Conservation (phyloP, 1,284 basidiomycete genomes). For the Melampsora larici-populina region DNA sequence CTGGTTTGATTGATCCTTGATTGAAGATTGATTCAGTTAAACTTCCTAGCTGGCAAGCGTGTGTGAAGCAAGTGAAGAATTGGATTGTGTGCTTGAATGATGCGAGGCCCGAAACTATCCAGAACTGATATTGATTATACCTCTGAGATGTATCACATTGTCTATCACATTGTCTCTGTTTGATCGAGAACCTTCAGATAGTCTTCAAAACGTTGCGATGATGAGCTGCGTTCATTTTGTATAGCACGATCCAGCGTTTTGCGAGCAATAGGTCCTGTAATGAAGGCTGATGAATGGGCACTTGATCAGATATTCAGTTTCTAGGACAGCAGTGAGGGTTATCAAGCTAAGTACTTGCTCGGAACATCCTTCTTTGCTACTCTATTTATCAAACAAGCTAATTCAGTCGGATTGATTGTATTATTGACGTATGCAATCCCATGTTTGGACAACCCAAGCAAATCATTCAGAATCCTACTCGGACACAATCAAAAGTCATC, state of each 20-base stretch:
- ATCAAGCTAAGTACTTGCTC: neutral
- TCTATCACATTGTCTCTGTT: neutral
- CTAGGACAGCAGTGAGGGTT: neutral
- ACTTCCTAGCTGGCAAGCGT: constrained; percentile 84
- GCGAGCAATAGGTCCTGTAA: constrained; percentile 31
- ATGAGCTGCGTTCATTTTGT: neutral
- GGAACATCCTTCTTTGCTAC: constrained; percentile 7
- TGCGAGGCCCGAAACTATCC: constrained; percentile 58
- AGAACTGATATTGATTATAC: constrained; percentile 6
- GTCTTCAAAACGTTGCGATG: constrained; percentile 5
- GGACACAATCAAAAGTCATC: neutral
- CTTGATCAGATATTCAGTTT: neutral
- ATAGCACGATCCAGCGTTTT: constrained; percentile 19
- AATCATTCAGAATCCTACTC: constrained; percentile 76
- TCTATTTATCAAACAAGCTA: constrained; percentile 5
- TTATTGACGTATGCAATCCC: constrained; percentile 45
- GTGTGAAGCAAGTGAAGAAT: constrained; percentile 70
- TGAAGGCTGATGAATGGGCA: neutral
- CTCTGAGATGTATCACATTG: neutral
- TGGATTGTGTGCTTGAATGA: constrained; percentile 65
- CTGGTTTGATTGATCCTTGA: too few relatives aligned
- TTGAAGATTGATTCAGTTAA: too few relatives aligned
- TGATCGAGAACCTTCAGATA: neutral
- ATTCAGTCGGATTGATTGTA: constrained; percentile 16
- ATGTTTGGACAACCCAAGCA: constrained; percentile 68